Evolutionary conservation across 1,284 basidiomycete genomes (phyloP), one percentile per base, ranked within the genome.

Genomic region (Pseudozyma flocculosa): DNA sequence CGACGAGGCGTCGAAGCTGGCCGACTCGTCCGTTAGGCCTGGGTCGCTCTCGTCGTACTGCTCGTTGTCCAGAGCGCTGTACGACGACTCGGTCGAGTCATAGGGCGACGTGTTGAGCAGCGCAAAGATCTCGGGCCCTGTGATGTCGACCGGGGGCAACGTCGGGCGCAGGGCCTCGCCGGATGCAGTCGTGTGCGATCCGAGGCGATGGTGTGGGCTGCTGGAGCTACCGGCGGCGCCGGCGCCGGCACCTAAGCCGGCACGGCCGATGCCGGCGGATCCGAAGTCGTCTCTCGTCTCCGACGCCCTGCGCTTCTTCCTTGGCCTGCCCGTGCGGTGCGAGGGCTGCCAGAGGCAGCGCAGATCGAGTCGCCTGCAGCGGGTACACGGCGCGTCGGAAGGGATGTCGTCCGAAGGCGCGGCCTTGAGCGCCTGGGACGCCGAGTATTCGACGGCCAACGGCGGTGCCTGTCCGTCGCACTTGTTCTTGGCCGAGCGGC

Each of bases 401-500:
- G n/a, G 22, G 13, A 54, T 41, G 40, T 41, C 40, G 17, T 41
- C 40, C 22, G 40, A 41, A 8, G 40, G 40, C 4, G 19, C 7
- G 18, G 40, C 40, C 40, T 41, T 41, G 40, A 41, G 40, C 14
- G 40, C 40, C 14, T 21, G 18, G 34, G 47, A 45, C 5, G 51
- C 40, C 9, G 51, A 54, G 19, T 48, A 39, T 37, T 54, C 45
- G 1, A 37, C 45, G 26, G 46, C 46, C 29, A 54, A 40, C 2
- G 51, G 51, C 15, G 45, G 51, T 24, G 51, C 37, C 5, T 30
- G 29, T 5, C 51, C 51, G 29, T 54, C 51, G 21, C 51, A 54
- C 21, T 54, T 54, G 51, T 54, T 54, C 45, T 54, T 54, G 45
- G 51, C 51, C 0, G 45, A 41, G 10, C 51, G 51, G 18, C 51